Evolutionary conservation across 352 stramenopile species (phyloP), one percentile per base, ranked within the genome.

Genomic region (Pythium insidiosum): DNA sequence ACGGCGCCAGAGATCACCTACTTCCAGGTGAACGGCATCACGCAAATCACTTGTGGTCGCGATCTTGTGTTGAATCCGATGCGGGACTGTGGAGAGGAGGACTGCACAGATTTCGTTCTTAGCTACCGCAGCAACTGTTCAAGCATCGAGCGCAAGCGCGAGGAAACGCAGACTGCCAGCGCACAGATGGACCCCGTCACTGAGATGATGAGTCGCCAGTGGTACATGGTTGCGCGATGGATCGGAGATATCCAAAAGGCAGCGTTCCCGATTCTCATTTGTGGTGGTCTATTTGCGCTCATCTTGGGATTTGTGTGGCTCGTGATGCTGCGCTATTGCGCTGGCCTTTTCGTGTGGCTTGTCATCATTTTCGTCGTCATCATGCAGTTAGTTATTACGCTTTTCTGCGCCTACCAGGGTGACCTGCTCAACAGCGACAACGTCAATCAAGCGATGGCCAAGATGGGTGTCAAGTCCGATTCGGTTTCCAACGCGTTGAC

Each of bases 161-260:
- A 69, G 33, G 67, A 82, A 44, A 65, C 46, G 2, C 58, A 79
- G 45, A 56, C 76, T 16, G 58, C 62, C 1, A 61, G 57, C 11
- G 66, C 68, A 3, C 67, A 50, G 5, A 43, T 66, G 2, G 68
- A 88, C 34, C 67, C 74, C 0, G 47, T 88, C 10, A 81, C 61
- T 16, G 58, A 63, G 7, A 69, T 75, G 56, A 58, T 87, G 15
- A 85, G 76, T 45, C 68, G 67, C 38, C 69, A 75, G 46, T 86
- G 69, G 66, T 72, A 72, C 48, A 72, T 84, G 61, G 66, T 89
- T 33, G 68, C 72, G 21, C 71, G 73, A 20, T 87, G 74, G 74
- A 67, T 88, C 22, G 74, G 77, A 20, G 81, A 93, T 56, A 49
- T 91, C 29, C 60, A 89, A 43, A 88, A 88, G 46, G 75, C 81